Evolutionary conservation across 2,329 filamentous ascomycete species (phyloP), one percentile per base, ranked within the genome.

Genomic region (Ramularia endophylla): DNA sequence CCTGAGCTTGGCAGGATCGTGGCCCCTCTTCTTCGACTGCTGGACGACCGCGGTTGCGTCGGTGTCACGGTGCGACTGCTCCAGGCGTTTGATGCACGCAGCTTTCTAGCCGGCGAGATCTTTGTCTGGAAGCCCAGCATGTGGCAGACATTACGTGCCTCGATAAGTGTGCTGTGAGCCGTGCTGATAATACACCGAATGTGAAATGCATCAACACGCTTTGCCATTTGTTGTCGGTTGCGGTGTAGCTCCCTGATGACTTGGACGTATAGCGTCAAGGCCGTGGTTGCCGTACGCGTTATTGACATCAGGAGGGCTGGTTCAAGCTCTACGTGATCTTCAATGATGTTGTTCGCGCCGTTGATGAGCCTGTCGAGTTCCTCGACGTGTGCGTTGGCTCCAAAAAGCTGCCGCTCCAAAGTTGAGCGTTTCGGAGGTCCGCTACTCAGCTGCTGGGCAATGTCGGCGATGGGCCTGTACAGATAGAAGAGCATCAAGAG

Each of bases 121-220:
- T 53, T 54, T 27, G 68, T 54, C 22, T 63, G 65, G 38, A 68
- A 64, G 19, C 72, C 71, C 36, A 80, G 65, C 39, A 69, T 65
- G 16, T 66, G 64, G 54, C 74, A 77, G 29, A 76, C 73, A 56
- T 81, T 81, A 37, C 75, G 73, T 44, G 78, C 65, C 56, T 81
- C 78, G 33, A 77, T 61, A 36, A 79, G 58, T 47, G 75, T 74
- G 35, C 73, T 72, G 51, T 77, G 78, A 27, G 80, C 69, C 48
- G 77, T 70, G 27, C 79, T 67, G 61, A 82, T 69, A 31, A 80
- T 65, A 12, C 72, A 77, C 18, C 78, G 73, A 38, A 81, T 63
- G 48, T 79, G 74, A 42, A 74, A 71, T 5, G 72, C 66, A 50
- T 81, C 76, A 3, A 71, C 70, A 36, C 73, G 69, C 34, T 71